Evolutionary conservation across 1,139 yeast genomes (phyloP), one percentile per base, ranked within the genome.

Genomic region (Yamadazyma dushanensis): DNA sequence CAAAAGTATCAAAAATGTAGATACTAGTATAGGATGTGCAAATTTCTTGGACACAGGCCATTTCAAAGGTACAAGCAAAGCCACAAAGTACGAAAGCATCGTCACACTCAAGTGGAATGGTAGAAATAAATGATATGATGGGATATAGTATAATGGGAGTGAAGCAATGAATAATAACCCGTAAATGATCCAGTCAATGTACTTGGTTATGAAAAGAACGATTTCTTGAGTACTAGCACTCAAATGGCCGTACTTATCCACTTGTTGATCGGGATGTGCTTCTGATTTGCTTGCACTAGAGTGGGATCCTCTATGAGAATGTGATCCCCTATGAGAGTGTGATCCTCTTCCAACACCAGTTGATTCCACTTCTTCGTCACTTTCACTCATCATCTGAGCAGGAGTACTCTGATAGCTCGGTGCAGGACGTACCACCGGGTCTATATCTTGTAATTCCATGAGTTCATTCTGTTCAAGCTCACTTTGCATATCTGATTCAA

Each of bases 11-110:
- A 74, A 48, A 2, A 74, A 80, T 3, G 88, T 83, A 43, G 82
- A 76, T 17, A 83, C 64, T 36, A 85, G 61, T 26, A 85, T 83
- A 0, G 95, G 95, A 51, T 85, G 94, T 19, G 85, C 64, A 63
- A 73, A 53, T 58, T 70, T 56, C 66, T 72, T 63, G 49, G 73
- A 44, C 47, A 66, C 27, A 56, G 77, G 55, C 76, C 76, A 67
- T 35, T 53, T 59, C 36, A 61, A 56, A 10, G 81, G 79, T 4
- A 80, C 57, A 20, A 72, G 54, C 38, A 80, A 57, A 6, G 83
- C 82, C 3, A 57, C 39, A 38, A 73, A 74, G 50, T 79, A 79
- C 26, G 81, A 59, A 14, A 84, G 49, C 16, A 83, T 70, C 13
- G 84, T 76, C 22, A 81, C 59, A 11, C 80, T 72, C 34, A 83